Percentiles rank a stretch among this genome's conserved stretches.
Evolutionary conservation across 2,329 filamentous ascomycete genomes (phyloP).

Genomic region (Paecilomyces sp.): DNA sequence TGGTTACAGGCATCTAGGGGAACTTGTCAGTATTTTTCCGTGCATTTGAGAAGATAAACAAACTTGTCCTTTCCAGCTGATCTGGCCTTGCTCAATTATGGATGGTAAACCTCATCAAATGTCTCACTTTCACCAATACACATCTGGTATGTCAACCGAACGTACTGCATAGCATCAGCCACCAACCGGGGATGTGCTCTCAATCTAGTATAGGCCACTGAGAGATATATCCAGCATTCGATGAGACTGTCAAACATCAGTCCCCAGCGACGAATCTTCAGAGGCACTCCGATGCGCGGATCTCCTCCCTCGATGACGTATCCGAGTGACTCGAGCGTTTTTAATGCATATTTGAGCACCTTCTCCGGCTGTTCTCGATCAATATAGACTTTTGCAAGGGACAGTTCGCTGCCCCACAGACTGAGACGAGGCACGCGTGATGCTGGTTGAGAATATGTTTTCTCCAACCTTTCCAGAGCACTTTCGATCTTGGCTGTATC

Average conservation of each 20-base stretch:
- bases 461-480: conserved; percentile 7
- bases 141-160: conserved; percentile 23
- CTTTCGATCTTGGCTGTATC: conserved; percentile 8
- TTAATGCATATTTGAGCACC: conserved; percentile 13
- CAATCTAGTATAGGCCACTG: conserved; percentile 12
- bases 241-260: conserved; percentile 15
- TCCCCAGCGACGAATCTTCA: conserved; percentile 23
- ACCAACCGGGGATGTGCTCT: conserved; percentile 10
- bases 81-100: background rate
- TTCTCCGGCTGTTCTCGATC: conserved; percentile 5
- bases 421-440: conserved; percentile 16
- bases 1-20: no score
- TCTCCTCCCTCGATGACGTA: conserved; percentile 17
- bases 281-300: conserved; percentile 1
- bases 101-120: conserved; percentile 12
- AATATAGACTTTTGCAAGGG: conserved; percentile 12
- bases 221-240: conserved; percentile 21
- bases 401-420: conserved; percentile 9
- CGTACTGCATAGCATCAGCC: conserved; percentile 20
- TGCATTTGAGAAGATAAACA: no score
- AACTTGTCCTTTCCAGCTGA: no score
- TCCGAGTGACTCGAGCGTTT: conserved; percentile 15
- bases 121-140: conserved; percentile 27
- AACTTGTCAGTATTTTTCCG: no score
- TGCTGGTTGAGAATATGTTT: conserved; percentile 16